phyloP scores from a whole-genome alignment of 179 eudicot species.

The Beta macrorhiza region DNA sequence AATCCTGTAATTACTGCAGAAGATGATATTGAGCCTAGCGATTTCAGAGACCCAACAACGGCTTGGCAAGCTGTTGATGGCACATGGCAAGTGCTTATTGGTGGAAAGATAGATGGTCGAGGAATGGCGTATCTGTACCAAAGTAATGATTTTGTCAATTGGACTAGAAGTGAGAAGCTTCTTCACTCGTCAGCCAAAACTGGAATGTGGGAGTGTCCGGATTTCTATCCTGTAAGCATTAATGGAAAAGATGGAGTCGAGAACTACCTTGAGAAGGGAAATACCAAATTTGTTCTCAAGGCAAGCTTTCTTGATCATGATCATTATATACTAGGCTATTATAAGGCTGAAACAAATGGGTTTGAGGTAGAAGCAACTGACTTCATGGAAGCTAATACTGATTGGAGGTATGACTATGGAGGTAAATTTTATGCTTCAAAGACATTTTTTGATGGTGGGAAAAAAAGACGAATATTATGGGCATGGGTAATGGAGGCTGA shows the following conservation, averaged over 20 bases:
- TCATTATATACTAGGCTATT: conserved; percentile 47
- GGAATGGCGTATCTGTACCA: conserved; percentile 45
- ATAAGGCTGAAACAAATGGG: conserved; percentile 33
- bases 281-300: conserved; percentile 49
- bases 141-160: conserved; percentile 46
- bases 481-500: conserved; percentile 51
- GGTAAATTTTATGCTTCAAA: conserved; percentile 57
- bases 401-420: conserved; percentile 58
- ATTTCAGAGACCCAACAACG: conserved; percentile 58
- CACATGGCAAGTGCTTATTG: conserved; percentile 50
- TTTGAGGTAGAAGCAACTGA: conserved; percentile 34
- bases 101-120: conserved; percentile 46
- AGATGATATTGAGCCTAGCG: conserved; percentile 30
- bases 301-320: conserved; percentile 50
- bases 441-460: conserved; percentile 44
- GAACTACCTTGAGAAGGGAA: conserved; percentile 25
- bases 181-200: conserved; percentile 49
- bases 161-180: conserved; percentile 42
- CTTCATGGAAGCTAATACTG: conserved; percentile 41
- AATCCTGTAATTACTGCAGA: conserved; percentile 38
- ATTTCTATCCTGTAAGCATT: conserved; percentile 53
- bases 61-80: conserved; percentile 50
- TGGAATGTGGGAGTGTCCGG: conserved; percentile 75
- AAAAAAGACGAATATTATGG: conserved; percentile 51
- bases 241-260: conserved; percentile 37